A percentile compares a stretch with the other conserved stretches of the same genome.
Evolutionary conservation across 306 rosid species (phyloP).

Genomic region (Luffa aegyptiaca): DNA sequence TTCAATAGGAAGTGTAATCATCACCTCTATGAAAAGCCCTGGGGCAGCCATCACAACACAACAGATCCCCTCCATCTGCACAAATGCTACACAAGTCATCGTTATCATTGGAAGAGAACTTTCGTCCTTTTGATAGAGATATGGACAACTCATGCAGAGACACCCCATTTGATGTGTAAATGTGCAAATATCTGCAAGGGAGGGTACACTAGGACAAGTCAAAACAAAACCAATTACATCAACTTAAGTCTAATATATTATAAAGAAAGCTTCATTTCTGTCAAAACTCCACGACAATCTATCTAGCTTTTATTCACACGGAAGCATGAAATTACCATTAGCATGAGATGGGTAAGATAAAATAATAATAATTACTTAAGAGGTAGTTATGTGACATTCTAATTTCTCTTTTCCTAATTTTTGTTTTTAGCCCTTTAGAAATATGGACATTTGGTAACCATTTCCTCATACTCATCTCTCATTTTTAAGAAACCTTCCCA

Average conservation of each 20-base stretch:
- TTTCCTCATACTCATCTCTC: neutral
- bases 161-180: constrained; percentile 83
- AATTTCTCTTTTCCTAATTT: neutral
- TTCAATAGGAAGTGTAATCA: constrained; percentile 9
- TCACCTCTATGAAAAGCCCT: constrained; percentile 80
- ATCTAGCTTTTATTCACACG: neutral
- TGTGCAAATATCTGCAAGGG: constrained; percentile 67
- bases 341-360: neutral
- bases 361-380: neutral
- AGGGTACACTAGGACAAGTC: constrained; percentile 10
- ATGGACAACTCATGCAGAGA: constrained; percentile 88
- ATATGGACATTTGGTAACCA: neutral
- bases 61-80: constrained; percentile 69
- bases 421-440: neutral
- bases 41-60: constrained; percentile 93
- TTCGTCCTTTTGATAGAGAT: constrained; percentile 47
- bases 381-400: neutral
- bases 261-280: neutral
- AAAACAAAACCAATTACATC: neutral
- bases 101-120: constrained; percentile 39
- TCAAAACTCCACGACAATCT: neutral
- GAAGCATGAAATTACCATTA: neutral
- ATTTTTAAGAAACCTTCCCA: neutral
- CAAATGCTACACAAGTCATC: constrained; percentile 88
- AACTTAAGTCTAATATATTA: neutral